Evolutionary conservation across 148 eudicot species (phyloP).

Genomic region (Fagopyrum esculentum): DNA sequence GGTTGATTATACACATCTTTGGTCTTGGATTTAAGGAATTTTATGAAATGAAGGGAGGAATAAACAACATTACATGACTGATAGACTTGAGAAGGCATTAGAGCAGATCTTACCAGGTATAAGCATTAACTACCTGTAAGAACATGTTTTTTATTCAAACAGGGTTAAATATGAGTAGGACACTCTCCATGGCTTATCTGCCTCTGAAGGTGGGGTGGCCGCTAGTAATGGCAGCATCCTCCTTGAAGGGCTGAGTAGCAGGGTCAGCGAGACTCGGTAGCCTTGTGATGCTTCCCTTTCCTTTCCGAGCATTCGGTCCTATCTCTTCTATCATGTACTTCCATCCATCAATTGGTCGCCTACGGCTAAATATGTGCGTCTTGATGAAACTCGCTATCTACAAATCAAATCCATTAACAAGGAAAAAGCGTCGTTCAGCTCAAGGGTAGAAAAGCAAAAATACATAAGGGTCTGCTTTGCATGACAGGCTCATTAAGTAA

Average conservation of each 20-base stretch:
- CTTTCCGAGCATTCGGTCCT: slow-evolving; percentile 90
- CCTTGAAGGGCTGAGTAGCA: slow-evolving; percentile 83
- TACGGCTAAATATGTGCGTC: slow-evolving; percentile 91
- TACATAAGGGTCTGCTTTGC: background rate
- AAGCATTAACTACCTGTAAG: background rate
- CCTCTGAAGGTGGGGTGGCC: slow-evolving; percentile 28
- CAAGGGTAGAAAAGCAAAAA: background rate
- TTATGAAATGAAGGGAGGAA: background rate
- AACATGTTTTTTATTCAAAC: background rate
- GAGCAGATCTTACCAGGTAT: background rate
- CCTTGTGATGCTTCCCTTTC: slow-evolving; percentile 83
- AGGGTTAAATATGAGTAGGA: background rate
- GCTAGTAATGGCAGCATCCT: slow-evolving; percentile 42
- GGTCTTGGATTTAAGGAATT: background rate
- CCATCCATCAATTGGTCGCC: slow-evolving; percentile 98
- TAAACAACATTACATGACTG: background rate
- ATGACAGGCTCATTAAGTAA: background rate
- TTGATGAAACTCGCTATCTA: slow-evolving; percentile 98
- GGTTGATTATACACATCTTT: background rate
- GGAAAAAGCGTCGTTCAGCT: background rate
- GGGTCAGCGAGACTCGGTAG: slow-evolving; percentile 74
- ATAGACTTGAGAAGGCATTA: background rate
- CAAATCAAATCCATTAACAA: slow-evolving; percentile 10
- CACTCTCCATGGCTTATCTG: slow-evolving; percentile 16
- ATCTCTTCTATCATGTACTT: slow-evolving; percentile 95